A percentile compares a stretch with the other conserved stretches of the same genome.
phyloP scores from a whole-genome alignment of 176 grass and related monocot genomes.

The Carex myosuroides region DNA sequence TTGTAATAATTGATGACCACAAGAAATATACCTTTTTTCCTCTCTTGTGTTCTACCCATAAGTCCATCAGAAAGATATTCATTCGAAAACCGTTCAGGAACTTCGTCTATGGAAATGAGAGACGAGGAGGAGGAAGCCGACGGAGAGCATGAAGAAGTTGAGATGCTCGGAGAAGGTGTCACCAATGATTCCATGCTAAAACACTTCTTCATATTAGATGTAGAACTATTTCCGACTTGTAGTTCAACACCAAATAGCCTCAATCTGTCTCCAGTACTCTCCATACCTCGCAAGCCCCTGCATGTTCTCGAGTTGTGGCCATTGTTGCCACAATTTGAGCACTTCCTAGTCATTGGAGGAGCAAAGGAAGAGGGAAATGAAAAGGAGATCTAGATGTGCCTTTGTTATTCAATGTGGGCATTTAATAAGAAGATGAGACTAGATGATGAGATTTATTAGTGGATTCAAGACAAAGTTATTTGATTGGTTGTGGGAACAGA shows the following conservation, averaged over 20 bases:
- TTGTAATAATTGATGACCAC: not conserved
- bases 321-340: slow-evolving; percentile 80
- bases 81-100: slow-evolving; percentile 42
- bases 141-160: slow-evolving; percentile 43
- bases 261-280: slow-evolving; percentile 25
- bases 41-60: slow-evolving; percentile 56
- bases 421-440: not conserved
- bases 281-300: slow-evolving; percentile 11
- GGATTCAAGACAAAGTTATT: not conserved
- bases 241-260: slow-evolving; percentile 84
- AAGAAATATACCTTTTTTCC: slow-evolving; percentile 67
- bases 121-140: slow-evolving; percentile 63
- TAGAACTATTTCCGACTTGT: slow-evolving; percentile 26
- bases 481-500: not conserved
- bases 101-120: slow-evolving; percentile 67
- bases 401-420: slow-evolving; percentile 32
- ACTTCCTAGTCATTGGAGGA: slow-evolving; percentile 70
- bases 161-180: slow-evolving; percentile 22
- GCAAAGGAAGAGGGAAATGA: slow-evolving; percentile 27
- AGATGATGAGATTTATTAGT: not conserved
- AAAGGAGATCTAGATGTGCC: slow-evolving; percentile 28
- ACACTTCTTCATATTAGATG: slow-evolving; percentile 56
- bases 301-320: slow-evolving; percentile 98
- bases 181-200: slow-evolving; percentile 78
- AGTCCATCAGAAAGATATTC: slow-evolving; percentile 77